Evolutionary conservation across 805 yeast species (phyloP), one percentile per base, ranked within the genome.

Genomic region (Gaillardinia entomophila): DNA sequence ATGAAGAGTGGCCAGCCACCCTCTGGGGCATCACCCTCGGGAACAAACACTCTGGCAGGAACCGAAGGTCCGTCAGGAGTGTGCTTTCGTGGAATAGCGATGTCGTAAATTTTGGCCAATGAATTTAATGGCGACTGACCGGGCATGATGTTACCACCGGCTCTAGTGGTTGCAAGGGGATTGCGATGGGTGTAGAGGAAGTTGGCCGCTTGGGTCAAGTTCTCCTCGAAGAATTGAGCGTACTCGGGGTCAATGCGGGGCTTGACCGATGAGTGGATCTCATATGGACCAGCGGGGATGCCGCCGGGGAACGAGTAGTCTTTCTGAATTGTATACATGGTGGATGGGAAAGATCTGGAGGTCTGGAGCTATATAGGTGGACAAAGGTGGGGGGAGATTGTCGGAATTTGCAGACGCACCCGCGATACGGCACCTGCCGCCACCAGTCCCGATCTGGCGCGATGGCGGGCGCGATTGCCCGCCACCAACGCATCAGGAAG

Each of bases 81-180:
- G 36, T 54, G 47, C 26, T 48, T 49, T 37, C 70, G 45, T 3
- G 64, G 57, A 27, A 64, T 54, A 15, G 45, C 37, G 23, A 55
- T 44, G 35, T 63, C 68, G 30, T 38, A 46, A 16, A 41, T 53
- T 26, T 49, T 39, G 4, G 43, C 49, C 52, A 62, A 37, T 18
- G 44, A 45, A 16, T 40, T 41, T 29, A 51, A 38, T 4, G 63
- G 55, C 16, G 57, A 38, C 37, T 60, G 69, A n/a, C 71, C 71
- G 1, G 70, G 68, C 38, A 62, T 54, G n/a, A 62, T 63, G 40
- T 62, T 62, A 4, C 67, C 68, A 10, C 56, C 58, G 2, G 46
- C 49, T 35, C 60, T 48, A 19, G 54, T 40, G 4, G 34, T 35
- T 6, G 41, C 47, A 32, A 62, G 48, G n/a, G 67, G 66, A 6